Conservation (phyloP, 1,284 basidiomycete species). For the Ustilago tritici region DNA sequence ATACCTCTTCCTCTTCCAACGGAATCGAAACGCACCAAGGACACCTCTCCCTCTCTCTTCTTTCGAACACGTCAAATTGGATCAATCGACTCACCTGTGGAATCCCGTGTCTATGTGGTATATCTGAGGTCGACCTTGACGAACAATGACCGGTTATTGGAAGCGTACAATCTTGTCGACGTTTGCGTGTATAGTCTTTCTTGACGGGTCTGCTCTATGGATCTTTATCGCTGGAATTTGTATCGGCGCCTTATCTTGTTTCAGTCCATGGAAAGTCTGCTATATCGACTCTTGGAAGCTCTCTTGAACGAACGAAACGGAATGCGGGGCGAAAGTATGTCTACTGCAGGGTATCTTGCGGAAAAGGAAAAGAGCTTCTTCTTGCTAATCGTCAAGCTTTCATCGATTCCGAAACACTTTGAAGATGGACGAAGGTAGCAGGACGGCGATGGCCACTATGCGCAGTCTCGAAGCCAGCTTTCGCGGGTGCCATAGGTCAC, state of each 20-base stretch:
- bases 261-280: not conserved
- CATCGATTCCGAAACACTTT: not conserved
- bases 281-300: not conserved
- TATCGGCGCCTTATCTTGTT: not conserved
- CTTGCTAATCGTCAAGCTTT: not conserved
- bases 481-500: not conserved
- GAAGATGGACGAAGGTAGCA: not conserved
- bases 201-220: not conserved
- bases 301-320: constrained; percentile 1
- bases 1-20: not conserved
- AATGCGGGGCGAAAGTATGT: not conserved
- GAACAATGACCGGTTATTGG: not conserved
- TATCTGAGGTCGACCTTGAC: not conserved
- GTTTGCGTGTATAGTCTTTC: not conserved
- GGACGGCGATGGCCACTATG: too few species aligned
- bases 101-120: not conserved
- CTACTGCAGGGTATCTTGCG: constrained; percentile 4
- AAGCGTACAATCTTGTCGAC: not conserved
- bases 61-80: not conserved
- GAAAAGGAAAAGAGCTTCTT: not conserved
- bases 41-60: not conserved
- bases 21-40: not conserved
- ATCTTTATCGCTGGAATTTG: not conserved
- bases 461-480: not conserved
- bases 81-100: not conserved